These are phyloP conservation scores for Przewalskia tangutica DNA, from an alignment of 257 asterid species.

Conservation along the genomic window DNA sequence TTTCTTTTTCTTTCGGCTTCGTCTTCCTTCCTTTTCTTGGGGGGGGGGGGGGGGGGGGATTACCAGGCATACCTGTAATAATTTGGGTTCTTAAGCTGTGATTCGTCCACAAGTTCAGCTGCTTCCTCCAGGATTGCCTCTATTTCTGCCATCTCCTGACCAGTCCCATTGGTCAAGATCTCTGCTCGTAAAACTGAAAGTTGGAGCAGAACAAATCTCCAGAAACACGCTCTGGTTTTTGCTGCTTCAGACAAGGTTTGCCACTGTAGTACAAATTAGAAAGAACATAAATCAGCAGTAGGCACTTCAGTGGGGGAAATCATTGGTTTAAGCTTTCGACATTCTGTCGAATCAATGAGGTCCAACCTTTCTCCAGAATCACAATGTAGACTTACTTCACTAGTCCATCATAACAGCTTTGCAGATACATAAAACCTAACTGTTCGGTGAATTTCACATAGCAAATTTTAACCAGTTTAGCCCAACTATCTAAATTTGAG, in stretches of 20 bases:
- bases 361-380: not conserved
- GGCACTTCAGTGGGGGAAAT: not conserved
- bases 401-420: not conserved
- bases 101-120: conserved; percentile 91
- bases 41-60: not conserved
- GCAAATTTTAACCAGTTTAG: not conserved
- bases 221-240: conserved; percentile 64
- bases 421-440: not conserved
- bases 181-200: conserved; percentile 59
- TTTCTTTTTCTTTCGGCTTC: not conserved
- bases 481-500: not conserved
- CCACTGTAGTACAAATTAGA: conserved; percentile 52
- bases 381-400: not conserved
- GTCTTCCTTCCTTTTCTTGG: not conserved
- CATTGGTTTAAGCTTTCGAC: not conserved
- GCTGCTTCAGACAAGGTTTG: conserved; percentile 80
- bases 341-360: not conserved
- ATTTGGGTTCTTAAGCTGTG: conserved; percentile 75
- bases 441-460: not conserved
- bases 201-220: conserved; percentile 90
- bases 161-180: conserved; percentile 49
- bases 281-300: conserved; percentile 18
- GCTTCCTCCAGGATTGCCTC: conserved; percentile 94
- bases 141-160: conserved; percentile 81
- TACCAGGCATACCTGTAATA: conserved; percentile 99